Base-by-base conservation (phyloP, 495 filamentous ascomycete species). In the Sphaerosporella brunnea region DNA sequence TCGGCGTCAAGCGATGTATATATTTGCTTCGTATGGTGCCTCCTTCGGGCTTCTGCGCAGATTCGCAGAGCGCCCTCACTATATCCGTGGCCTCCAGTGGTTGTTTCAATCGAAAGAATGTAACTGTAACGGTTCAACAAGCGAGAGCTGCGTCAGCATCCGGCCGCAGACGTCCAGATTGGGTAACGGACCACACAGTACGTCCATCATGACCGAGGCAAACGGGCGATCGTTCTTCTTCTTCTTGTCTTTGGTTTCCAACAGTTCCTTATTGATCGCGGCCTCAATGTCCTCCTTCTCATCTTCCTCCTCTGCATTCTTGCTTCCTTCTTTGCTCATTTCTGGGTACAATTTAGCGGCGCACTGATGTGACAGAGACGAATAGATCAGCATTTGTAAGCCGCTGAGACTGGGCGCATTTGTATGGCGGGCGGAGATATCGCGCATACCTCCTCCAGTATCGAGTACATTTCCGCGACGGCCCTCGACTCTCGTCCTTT, bases 1-100 rank as follows among this genome's bases (percentile, higher is more conserved):
- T 71, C 1, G 90, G 90, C 15, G 84, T 92, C 54, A 99, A 66
- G 49, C 92, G 72, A 62, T 90, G 87, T 23, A 87, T 71, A 57
- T 74, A 93, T 75, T 50, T 69, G 73, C 60, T 82, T 74, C 51
- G 62, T 69, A n/a, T 60, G 73, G 44, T 92, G 81, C 45, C 64
- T 55, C 62, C 83, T 7, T 9, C 24, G 11, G 30, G 34, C 8
- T 32, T 13, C 7, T 10, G 8, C 10, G 45, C 32, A 10, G 45
- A 23, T 39, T 48, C 35, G 88, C 47, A 96, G 75, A 99, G 78
- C 23, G 67, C 64, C 51, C 77, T 73, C 9, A 92, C 84, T 54
- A 96, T 73, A 45, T 75, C 66, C 2, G 88, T 79, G 0, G 90
- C 86, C 37, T 93, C 78, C 26, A 94, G 69, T 5, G 87, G 83